These are phyloP conservation scores for Eleusine coracana DNA, from an alignment of 176 grass and related monocot genomes.

Conservation along the genomic window DNA sequence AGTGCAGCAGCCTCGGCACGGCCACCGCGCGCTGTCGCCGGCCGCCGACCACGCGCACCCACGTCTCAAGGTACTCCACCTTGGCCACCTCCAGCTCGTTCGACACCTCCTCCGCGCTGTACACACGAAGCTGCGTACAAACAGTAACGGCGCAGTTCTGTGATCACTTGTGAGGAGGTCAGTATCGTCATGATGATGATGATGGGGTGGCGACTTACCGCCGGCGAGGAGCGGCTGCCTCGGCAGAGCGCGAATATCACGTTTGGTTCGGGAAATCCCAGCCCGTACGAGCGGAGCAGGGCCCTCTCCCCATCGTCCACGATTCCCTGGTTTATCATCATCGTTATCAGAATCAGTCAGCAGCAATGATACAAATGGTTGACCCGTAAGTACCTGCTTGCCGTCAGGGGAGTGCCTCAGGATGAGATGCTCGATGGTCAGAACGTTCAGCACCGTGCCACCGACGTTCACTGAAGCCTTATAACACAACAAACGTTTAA, in stretches of 20 bases:
- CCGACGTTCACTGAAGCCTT: constrained; percentile 81
- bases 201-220: constrained; percentile 43
- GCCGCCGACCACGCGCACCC: constrained; percentile 48
- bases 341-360: background rate
- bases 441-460: constrained; percentile 66
- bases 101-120: constrained; percentile 76
- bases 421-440: constrained; percentile 86
- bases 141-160: no score
- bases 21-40: constrained; percentile 47
- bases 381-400: constrained; percentile 43
- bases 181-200: background rate
- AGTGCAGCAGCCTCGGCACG: constrained; percentile 79
- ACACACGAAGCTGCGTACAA: constrained; percentile 76
- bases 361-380: background rate
- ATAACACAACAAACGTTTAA: no score
- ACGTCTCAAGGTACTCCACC: constrained; percentile 74
- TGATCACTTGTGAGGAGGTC: no score
- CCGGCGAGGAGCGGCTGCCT: constrained; percentile 85
- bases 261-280: constrained; percentile 92
- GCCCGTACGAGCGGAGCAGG: constrained; percentile 58
- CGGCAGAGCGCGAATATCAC: constrained; percentile 91
- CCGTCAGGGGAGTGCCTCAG: constrained; percentile 64
- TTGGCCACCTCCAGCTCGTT: constrained; percentile 87
- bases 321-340: constrained; percentile 44
- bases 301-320: constrained; percentile 59